Evolutionary conservation across 163 green algal genomes (phyloP).

Genomic region (Prototheca wickerhamii): DNA sequence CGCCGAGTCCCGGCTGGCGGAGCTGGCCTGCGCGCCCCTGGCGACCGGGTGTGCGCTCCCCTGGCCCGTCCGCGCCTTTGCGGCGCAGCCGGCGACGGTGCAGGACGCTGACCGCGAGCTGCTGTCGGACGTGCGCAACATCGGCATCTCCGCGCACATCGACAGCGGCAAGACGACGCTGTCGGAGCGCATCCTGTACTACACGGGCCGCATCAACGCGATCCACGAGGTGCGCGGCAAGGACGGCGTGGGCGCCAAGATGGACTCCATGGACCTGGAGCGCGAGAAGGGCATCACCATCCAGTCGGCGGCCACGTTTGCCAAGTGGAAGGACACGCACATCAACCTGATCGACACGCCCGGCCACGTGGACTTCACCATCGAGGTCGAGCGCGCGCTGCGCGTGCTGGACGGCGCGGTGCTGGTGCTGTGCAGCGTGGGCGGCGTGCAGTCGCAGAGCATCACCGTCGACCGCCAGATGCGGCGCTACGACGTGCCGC

Average conservation of each 20-base stretch:
- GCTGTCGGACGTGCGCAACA: conserved; percentile 72
- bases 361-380: conserved; percentile 99
- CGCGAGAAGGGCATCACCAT: conserved; percentile 99
- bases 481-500: conserved; percentile 87
- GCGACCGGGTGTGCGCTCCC: too few relatives aligned
- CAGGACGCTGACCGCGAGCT: conserved; percentile 16
- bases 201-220: conserved; percentile 90
- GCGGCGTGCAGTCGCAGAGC: conserved; percentile 79
- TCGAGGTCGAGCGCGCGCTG: conserved; percentile 94
- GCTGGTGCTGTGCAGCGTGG: conserved; percentile 75
- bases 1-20: neutral
- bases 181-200: conserved; percentile 97
- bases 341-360: conserved; percentile 99
- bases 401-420: conserved; percentile 95
- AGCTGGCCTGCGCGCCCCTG: neutral
- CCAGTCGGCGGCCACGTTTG: conserved; percentile 89
- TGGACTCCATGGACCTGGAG: conserved; percentile 99
- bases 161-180: conserved; percentile 95
- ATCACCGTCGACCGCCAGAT: conserved; percentile 97
- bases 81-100: conserved; percentile 1
- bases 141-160: conserved; percentile 95
- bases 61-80: neutral
- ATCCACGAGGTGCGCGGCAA: conserved; percentile 97
- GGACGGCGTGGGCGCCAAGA: conserved; percentile 97
- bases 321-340: conserved; percentile 81